Evolutionary conservation across 306 rosid genomes (phyloP).

Genomic region (Acmispon strigosus): DNA sequence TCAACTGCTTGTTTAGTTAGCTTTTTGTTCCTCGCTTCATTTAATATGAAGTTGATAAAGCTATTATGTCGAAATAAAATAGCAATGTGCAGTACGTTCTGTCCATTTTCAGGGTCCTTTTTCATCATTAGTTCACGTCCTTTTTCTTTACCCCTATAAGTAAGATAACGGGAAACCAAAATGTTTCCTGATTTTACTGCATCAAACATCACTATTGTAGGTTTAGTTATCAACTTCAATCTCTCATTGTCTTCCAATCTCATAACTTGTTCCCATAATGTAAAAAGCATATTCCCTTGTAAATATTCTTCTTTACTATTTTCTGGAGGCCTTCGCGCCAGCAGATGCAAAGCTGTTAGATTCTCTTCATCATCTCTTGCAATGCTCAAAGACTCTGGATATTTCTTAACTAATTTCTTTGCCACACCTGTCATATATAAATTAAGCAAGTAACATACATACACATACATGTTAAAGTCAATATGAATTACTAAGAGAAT

Average conservation of each 20-base stretch:
- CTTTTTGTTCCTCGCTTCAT: not conserved
- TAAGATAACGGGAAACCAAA: not conserved
- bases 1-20: not conserved
- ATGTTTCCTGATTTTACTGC: not conserved
- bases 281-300: too few species aligned
- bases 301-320: too few species aligned
- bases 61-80: not conserved
- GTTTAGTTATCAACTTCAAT: not conserved
- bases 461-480: not conserved
- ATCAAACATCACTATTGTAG: not conserved
- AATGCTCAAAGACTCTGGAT: not conserved
- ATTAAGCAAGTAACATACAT: too few species aligned
- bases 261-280: not conserved
- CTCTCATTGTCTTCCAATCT: not conserved
- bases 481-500: too few species aligned
- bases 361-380: too few species aligned
- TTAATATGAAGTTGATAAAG: too few species aligned
- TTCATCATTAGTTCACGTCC: not conserved
- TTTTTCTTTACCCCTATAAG: not conserved
- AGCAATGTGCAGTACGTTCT: not conserved
- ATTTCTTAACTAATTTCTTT: not conserved
- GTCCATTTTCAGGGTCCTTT: not conserved
- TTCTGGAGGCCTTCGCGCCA: too few species aligned
- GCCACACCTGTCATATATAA: not conserved
- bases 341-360: too few species aligned